A percentile compares a stretch with the other conserved stretches of the same genome.
phyloP scores from a whole-genome alignment of 164 flowering plant genomes.

The Saururus chinensis region DNA sequence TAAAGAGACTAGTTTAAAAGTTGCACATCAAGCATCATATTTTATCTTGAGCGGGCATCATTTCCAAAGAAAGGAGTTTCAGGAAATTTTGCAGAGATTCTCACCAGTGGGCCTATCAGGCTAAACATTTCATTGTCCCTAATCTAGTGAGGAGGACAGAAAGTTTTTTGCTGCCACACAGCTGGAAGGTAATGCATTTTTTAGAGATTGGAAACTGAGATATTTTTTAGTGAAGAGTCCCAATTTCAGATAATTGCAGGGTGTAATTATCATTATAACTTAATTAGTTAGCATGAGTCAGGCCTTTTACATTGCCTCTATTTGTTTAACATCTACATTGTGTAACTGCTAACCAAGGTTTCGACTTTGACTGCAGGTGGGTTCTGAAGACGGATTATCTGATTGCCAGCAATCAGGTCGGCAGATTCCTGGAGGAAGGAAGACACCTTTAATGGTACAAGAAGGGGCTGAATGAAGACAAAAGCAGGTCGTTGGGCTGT shows the following conservation, averaged over 20 bases:
- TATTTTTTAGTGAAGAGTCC: too few relatives aligned
- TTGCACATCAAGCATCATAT: constrained; percentile 31
- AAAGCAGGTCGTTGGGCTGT: constrained; percentile 61
- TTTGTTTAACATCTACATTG: not conserved
- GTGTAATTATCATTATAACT: too few relatives aligned
- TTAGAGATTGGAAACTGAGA: not conserved
- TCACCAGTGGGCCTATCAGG: constrained; percentile 96
- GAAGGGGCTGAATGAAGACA: constrained; percentile 61
- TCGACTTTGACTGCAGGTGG: constrained; percentile 53
- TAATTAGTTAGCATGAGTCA: too few relatives aligned
- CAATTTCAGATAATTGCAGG: too few relatives aligned
- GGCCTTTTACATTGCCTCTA: not conserved
- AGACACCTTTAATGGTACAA: constrained; percentile 86
- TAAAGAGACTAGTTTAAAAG: constrained; percentile 5
- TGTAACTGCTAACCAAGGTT: not conserved
- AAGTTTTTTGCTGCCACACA: constrained; percentile 91
- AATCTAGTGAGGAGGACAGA: constrained; percentile 83
- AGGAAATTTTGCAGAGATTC: constrained; percentile 78
- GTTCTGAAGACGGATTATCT: constrained; percentile 81
- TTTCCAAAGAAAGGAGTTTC: constrained; percentile 77
- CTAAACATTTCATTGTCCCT: constrained; percentile 81
- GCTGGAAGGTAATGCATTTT: constrained; percentile 70
- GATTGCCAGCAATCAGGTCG: constrained; percentile 60
- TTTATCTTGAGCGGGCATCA: constrained; percentile 83
- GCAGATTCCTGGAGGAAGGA: constrained; percentile 61